phyloP scores from a whole-genome alignment of 208 protist species.

The Wallacemonas sp. region DNA sequence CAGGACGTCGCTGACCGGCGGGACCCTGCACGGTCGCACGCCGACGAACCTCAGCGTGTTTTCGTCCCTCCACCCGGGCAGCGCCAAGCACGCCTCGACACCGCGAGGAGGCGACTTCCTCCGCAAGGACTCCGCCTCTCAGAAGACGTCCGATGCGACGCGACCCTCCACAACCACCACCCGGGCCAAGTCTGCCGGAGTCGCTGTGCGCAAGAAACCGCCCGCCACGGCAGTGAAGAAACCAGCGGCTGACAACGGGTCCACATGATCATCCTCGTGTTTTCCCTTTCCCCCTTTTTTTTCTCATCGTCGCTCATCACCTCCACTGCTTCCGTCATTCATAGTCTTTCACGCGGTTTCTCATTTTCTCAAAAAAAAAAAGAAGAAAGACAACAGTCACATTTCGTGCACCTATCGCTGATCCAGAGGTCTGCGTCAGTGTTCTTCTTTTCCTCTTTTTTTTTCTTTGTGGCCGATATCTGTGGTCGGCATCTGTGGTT shows the following conservation, averaged over 20 bases:
- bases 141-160: not conserved
- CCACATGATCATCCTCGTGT: not conserved
- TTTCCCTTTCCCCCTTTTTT: not conserved
- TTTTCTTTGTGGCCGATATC: no score
- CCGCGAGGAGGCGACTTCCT: constrained; percentile 6
- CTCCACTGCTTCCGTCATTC: constrained; percentile 2
- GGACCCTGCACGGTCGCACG: constrained; percentile 6
- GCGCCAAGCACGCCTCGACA: constrained; percentile 11
- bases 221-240: constrained; percentile 1
- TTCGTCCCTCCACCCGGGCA: constrained; percentile 5
- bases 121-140: constrained; percentile 6
- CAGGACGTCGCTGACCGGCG: not conserved
- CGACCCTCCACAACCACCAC: not conserved
- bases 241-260: not conserved
- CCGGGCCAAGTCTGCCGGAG: constrained; percentile 9
- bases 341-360: no score
- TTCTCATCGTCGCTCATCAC: not conserved
- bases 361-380: no score
- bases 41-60: constrained; percentile 18
- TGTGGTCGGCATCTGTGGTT: no score
- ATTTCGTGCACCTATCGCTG: no score
- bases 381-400: no score
- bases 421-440: no score
- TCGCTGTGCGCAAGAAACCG: constrained; percentile 5
- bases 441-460: no score